Percentiles rank a stretch among this genome's conserved stretches.
Conservation (phyloP, 306 rosid species). For the Quercus alba region DNA sequence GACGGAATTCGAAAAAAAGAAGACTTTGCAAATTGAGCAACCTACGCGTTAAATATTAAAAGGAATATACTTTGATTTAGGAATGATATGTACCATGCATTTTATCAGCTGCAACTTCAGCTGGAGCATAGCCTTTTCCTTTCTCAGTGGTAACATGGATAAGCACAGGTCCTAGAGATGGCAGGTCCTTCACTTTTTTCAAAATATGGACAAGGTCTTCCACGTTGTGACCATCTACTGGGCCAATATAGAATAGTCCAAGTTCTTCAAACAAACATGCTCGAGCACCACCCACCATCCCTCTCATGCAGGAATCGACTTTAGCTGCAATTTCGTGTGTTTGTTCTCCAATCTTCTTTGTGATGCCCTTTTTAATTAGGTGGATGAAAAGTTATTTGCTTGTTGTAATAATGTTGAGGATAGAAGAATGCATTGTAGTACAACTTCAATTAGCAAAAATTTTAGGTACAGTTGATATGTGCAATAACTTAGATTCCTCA, state of each 20-base stretch:
- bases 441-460: too few species aligned
- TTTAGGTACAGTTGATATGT: too few species aligned
- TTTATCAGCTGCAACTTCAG: slow-evolving; percentile 62
- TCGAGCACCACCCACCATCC: slow-evolving; percentile 40
- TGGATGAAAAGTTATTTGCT: background rate
- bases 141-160: slow-evolving; percentile 60
- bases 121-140: slow-evolving; percentile 67
- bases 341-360: slow-evolving; percentile 40
- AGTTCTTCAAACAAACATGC: slow-evolving; percentile 59
- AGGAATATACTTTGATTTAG: background rate
- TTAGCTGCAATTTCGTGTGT: slow-evolving; percentile 46
- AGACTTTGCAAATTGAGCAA: too few species aligned
- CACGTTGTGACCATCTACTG: slow-evolving; percentile 56
- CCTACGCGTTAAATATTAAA: too few species aligned
- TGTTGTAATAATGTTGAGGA: background rate
- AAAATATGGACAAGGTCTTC: slow-evolving; percentile 52
- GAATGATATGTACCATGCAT: slow-evolving; percentile 46
- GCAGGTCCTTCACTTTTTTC: slow-evolving; percentile 39
- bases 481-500: too few species aligned
- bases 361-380: slow-evolving; percentile 27
- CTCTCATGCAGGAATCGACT: slow-evolving; percentile 42
- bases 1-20: too few species aligned
- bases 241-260: slow-evolving; percentile 60
- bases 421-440: too few species aligned
- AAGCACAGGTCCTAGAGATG: slow-evolving; percentile 56